Evolutionary conservation across 2,329 filamentous ascomycete genomes (phyloP), one percentile per base, ranked within the genome.

Genomic region (Aspergillus japonicus): DNA sequence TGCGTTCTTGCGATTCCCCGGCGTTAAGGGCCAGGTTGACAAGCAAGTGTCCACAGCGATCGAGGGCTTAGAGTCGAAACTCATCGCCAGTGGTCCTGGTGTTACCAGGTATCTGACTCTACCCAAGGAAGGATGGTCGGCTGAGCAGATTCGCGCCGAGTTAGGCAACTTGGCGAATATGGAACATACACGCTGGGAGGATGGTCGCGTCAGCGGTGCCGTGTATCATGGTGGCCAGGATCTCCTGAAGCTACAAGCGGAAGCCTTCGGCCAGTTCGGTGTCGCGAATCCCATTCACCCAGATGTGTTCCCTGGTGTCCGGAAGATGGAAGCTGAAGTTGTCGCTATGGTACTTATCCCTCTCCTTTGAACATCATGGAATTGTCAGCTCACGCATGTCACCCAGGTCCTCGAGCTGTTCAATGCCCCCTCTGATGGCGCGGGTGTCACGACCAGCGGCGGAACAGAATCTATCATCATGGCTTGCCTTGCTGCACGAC

Each of bases 261-360:
- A 97, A 74, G 94, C 95, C 0, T 98, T 94, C 82, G 90, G 90
- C 65, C 90, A 90, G 76, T 99, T 99, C 75, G 94, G 92, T 54
- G 95, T 99, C 31, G 86, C 92, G 44, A 99, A 99, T 76, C 95
- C 95, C 3, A 95, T 99, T 67, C 95, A 99, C 75, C 95, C 95
- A 6, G 95, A 99, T 78, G 94, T 99, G 48, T 99, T 99, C 79
- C 95, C 95, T 16, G 95, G 94, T 29, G 93, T 99, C 55, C 84
- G 95, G 70, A 99, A 99, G 85, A 99, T 99, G 95, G 95, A 99
- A 81, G 94, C 95, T 49, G 95, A 99, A 80, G 82, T 99, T 62
- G 95, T 99, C 55, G 90, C 93, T 66, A 99, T 99, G 94, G 92
- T 96, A 74, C 73, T 58, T n/a, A 44, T 29, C 11, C 42, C 19